Evolutionary conservation across 805 yeast species (phyloP), one percentile per base, ranked within the genome.

Genomic region (Yamadazyma akitaensis): DNA sequence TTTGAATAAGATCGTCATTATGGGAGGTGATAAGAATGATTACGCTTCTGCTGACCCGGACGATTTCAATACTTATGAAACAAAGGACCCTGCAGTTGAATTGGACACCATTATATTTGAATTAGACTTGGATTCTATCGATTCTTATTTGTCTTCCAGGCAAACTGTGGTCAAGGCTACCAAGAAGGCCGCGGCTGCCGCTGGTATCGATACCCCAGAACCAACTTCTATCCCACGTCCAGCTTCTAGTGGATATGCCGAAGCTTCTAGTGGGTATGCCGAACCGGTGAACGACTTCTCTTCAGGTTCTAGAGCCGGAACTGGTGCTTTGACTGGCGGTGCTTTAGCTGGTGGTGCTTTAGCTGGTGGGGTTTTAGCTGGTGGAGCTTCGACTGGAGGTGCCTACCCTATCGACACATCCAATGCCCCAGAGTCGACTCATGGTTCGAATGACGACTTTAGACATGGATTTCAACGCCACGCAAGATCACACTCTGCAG

Each of bases 11-110:
- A 59, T 92, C 31, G 61, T 91, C 11, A 79, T 92, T 13, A 84
- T 95, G 87, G 99, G 99, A 37, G 98, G 99, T 48, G 96, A 89
- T 64, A 78, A 82, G 54, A 77, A 80, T 52, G 92, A 87, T 59
- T 82, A 79, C 57, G 82, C 84, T 38, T 60, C 69, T 24, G 73
- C 72, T 21, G 75, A 73, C 48, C 70, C 65, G 6, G 71, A 55
- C 34, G 73, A 80, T 58, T 68, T 77, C 47, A 80, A 79, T 45
- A 79, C 82, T 13, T 74, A 79, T 41, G 79, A 71, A 46, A 38
- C 48, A 7, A 68, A 65, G 9, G 79, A 70, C 51, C 75, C 79
- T 56, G 80, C 79, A 44, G 74, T 59, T 26, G 68, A 63, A 38
- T 48, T 58, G 24, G 88, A 85, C 42, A 81, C 82, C 34, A 74